Evolutionary conservation across 139 green algal species (phyloP), one percentile per base, ranked within the genome.

Genomic region (Chlorella sp.): DNA sequence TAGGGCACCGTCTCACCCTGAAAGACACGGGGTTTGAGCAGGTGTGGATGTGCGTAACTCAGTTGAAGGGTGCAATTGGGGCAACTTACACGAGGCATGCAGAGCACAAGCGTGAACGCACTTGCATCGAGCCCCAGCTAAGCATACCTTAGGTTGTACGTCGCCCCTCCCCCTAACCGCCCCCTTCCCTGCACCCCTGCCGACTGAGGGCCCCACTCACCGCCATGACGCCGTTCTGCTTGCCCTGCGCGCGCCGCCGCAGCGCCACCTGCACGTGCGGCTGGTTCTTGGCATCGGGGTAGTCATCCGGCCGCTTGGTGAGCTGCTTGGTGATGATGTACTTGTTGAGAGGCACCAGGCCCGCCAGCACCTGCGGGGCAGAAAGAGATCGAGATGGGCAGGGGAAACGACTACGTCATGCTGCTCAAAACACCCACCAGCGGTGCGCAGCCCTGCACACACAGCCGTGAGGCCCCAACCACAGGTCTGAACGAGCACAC

Each of bases 311-410:
- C 32, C 92, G 88, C 94, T 99, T 99, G 66, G 98, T 99, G 42
- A 99, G 96, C 94, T 99, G 95, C 95, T 99, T 99, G 86, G 96
- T 99, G 92, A 99, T 98, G 69, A 99, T 90, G 80, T 97, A 99
- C 90, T 98, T 97, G 88, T 95, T 92, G 57, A 99, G 86, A 0
- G 94, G 92, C n/a, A 99, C 92, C 71, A 89, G 53, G 12, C 95
- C 96, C 1, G 37, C 91, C 24, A 91, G 86, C 89, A 99, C 84
- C 80, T 90, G 89, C 30, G n/a, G 22, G 9, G 21, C 32, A 57
- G 39, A 60, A 64, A 36, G 3, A 15, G 39, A 19, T n/a, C n/a
- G 14, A 40, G 77, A 18, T 30, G 30, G 73, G 3, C 12, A 80
- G 73, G 73, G 40, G n/a, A n/a, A 26, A 37, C 40, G 22, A 5